These are phyloP conservation scores for Boechera divaricarpa DNA, from an alignment of 345 rosid genomes.

Conservation along the genomic window DNA sequence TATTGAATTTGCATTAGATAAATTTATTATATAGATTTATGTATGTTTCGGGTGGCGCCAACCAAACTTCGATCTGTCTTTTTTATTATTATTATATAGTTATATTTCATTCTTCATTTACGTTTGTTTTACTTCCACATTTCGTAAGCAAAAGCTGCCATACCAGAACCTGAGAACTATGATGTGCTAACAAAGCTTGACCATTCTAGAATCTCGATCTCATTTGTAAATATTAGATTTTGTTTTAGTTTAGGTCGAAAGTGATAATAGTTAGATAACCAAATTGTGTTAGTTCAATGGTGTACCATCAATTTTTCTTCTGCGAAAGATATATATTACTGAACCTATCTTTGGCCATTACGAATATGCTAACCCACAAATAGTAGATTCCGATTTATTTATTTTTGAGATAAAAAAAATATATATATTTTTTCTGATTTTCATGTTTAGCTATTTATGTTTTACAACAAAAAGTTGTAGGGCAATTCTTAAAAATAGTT, in stretches of 20 bases:
- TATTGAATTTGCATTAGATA: constrained; percentile 19
- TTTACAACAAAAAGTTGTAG: no score
- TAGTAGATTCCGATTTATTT: constrained; percentile 23
- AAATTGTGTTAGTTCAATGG: constrained; percentile 31
- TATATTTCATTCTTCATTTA: constrained; percentile 16
- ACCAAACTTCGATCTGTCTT: constrained; percentile 27
- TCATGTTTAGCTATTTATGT: no score
- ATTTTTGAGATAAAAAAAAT: no score
- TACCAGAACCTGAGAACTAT: constrained; percentile 27
- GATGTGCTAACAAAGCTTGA: constrained; percentile 33
- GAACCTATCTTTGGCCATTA: neutral
- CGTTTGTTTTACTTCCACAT: constrained; percentile 38
- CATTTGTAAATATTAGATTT: constrained; percentile 17
- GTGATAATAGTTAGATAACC: constrained; percentile 42
- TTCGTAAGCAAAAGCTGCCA: constrained; percentile 41
- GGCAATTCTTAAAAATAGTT: no score
- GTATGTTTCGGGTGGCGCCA: constrained; percentile 36
- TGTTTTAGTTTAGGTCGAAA: constrained; percentile 18
- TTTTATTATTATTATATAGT: neutral
- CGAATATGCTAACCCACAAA: constrained; percentile 29
- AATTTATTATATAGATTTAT: constrained; percentile 14
- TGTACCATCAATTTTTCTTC: constrained; percentile 19
- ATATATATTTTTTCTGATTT: no score
- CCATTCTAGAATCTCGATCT: constrained; percentile 5
- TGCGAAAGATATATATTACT: neutral